phyloP scores from a whole-genome alignment of 331 rosid species.

The Prunus yedoensis region DNA sequence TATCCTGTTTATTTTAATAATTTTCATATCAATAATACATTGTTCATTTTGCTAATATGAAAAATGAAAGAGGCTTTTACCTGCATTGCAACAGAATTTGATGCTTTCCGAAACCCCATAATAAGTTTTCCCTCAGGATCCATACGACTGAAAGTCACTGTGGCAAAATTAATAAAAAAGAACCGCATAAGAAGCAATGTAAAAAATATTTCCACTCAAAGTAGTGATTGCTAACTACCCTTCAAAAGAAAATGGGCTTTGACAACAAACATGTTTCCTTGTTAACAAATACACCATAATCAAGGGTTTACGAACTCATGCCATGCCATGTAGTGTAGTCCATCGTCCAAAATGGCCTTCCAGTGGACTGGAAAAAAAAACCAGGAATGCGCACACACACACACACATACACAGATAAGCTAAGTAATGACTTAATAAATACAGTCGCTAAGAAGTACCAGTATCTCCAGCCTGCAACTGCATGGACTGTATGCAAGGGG shows the following conservation, averaged over 20 bases:
- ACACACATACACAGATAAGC: background rate
- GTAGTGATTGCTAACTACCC: background rate
- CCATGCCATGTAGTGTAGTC: too few species aligned
- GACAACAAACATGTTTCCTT: background rate
- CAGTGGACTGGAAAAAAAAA: background rate
- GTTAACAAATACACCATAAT: background rate
- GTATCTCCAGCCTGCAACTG: constrained; percentile 99
- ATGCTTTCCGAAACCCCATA: constrained; percentile 96
- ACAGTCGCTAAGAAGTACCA: constrained; percentile 48
- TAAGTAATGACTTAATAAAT: constrained; percentile 15
- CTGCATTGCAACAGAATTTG: constrained; percentile 71
- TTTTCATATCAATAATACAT: constrained; percentile 44
- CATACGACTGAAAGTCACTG: constrained; percentile 99
- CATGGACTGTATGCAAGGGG: constrained; percentile 99
- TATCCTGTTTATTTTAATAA: constrained; percentile 72
- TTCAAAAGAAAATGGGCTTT: background rate
- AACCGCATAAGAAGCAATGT: background rate
- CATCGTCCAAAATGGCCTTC: background rate
- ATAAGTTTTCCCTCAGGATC: constrained; percentile 98
- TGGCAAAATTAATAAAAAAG: constrained; percentile 13
- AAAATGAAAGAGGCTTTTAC: constrained; percentile 52
- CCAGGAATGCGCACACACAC: background rate
- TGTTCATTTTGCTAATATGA: constrained; percentile 34
- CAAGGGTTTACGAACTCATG: background rate
- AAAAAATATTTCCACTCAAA: background rate